Evolutionary conservation across 2,329 filamentous ascomycete genomes (phyloP).

Genomic region (Aspergillus viridinutans): DNA sequence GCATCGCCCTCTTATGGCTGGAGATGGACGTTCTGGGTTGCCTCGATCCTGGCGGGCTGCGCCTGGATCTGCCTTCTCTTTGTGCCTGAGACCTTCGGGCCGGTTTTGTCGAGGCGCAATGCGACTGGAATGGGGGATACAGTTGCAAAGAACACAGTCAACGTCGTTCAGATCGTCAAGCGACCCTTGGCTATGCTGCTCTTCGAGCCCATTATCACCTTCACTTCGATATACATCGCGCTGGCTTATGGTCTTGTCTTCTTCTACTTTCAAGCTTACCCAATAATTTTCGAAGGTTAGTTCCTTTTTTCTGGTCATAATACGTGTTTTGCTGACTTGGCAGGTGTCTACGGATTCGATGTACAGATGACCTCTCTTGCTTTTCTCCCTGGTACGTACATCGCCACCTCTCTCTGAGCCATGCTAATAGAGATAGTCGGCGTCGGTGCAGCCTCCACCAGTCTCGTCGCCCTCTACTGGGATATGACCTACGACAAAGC

Average conservation of each 20-base stretch:
- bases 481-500: slow-evolving; percentile 57
- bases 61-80: slow-evolving; percentile 59
- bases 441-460: slow-evolving; percentile 56
- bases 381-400: slow-evolving; percentile 57
- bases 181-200: slow-evolving; percentile 68
- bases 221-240: slow-evolving; percentile 66
- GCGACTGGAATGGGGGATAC: slow-evolving; percentile 29
- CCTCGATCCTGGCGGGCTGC: slow-evolving; percentile 58
- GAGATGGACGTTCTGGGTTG: slow-evolving; percentile 54
- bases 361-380: slow-evolving; percentile 62
- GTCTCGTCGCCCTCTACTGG: slow-evolving; percentile 62
- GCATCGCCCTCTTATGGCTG: slow-evolving; percentile 35
- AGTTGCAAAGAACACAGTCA: slow-evolving; percentile 14
- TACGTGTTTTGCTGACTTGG: background rate
- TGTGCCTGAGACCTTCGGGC: slow-evolving; percentile 43
- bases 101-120: background rate
- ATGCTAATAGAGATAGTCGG: slow-evolving; percentile 43
- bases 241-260: slow-evolving; percentile 65
- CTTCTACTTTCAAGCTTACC: slow-evolving; percentile 75
- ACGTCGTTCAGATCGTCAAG: slow-evolving; percentile 66
- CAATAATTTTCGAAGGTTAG: slow-evolving; percentile 59
- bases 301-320: background rate
- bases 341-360: slow-evolving; percentile 58
- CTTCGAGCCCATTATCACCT: slow-evolving; percentile 69
- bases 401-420: background rate